Evolutionary conservation across 2,329 filamentous ascomycete genomes (phyloP), one percentile per base, ranked within the genome.

Genomic region (Thielaviopsis musarum): DNA sequence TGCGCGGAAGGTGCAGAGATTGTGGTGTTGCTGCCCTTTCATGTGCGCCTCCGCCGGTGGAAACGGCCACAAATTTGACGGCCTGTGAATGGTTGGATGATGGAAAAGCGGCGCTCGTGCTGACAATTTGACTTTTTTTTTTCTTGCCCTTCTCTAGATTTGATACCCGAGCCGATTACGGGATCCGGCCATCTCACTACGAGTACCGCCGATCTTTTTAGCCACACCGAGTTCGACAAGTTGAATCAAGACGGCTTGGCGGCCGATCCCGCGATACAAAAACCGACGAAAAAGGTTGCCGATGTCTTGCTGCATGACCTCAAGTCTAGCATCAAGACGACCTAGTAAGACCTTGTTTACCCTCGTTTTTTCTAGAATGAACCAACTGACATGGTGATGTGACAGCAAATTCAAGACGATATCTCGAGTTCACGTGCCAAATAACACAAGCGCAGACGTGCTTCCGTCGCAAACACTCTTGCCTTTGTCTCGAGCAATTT

Each of bases 241-340:
- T 73, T 96, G 54, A 90, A 93, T 67, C 75, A 76, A 64, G 87
- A 91, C 68, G 82, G 84, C 61, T 72, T 54, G 26, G 48, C 75
- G 49, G 78, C 74, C 62, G 72, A 80, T 24, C 73, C 76, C 54
- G 77, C 79, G 52, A 76, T 77, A 30, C 84, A 86, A 21, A 79
- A 80, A 67, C 80, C 82, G 63, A 74, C 91, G 54, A 84, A 87
- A 65, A 82, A 84, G 65, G 85, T 83, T 12, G 76, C 91, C 53
- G 79, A 85, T 65, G 84, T 91, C 68, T 75, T 96, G 30, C 80
- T 88, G 60, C 82, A 84, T 63, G 78, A 95, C 49, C 71, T 96
- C 59, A 82, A 83, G 66, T 79, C 83, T 1, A 79, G 84, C n/a
- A 83, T 84, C 62, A 74, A 87, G 63, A 84, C 85, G 10, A 74